Evolutionary conservation across 2,329 filamentous ascomycete genomes (phyloP), one percentile per base, ranked within the genome.

Genomic region (Chrysosporium queenslandicum): DNA sequence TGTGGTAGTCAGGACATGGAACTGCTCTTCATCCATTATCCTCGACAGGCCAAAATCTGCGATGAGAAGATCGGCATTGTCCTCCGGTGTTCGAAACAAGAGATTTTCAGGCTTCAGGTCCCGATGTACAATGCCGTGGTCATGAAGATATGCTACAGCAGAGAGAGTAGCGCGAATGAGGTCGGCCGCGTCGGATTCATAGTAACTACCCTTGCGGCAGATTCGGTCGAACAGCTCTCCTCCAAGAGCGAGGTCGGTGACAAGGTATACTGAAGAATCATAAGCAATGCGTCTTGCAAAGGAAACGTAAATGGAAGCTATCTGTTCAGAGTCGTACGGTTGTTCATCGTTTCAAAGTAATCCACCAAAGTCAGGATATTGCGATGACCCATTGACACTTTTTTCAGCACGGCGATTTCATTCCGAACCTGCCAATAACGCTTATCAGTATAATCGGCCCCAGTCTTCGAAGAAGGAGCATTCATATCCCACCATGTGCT

Each of bases 311-410:
- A 45, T 21, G 18, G 25, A 14, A 29, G n/a, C 14, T 32, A 29
- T 21, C 23, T 18, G 20, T 18, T 32, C 18, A 62, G 9, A 18
- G 40, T 20, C 76, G 53, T 71, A 84, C 81, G 79, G 71, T 98
- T 98, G 74, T 98, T 97, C 87, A 96, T 94, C 5, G 92, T 98
- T 74, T 98, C 92, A 66, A 98, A 98, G 72, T 97, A 98, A 74
- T 98, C 92, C 63, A 97, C 92, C 54, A 98, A 78, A 1, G 92
- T 98, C 56, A 98, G 75, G 67, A 98, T 97, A 67, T 98, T 98
- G 69, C 92, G 87, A 72, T 98, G 91, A 52, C 92, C 92, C 87
- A 98, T 95, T 1, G 91, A 97, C n/a, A 98, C 91, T 64, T 85
- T 85, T 71, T 97, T 97, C 60, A 98, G 78, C 23, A 98, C 89